Conservation (phyloP, 805 yeast species). For the Alloascoidea africana region DNA sequence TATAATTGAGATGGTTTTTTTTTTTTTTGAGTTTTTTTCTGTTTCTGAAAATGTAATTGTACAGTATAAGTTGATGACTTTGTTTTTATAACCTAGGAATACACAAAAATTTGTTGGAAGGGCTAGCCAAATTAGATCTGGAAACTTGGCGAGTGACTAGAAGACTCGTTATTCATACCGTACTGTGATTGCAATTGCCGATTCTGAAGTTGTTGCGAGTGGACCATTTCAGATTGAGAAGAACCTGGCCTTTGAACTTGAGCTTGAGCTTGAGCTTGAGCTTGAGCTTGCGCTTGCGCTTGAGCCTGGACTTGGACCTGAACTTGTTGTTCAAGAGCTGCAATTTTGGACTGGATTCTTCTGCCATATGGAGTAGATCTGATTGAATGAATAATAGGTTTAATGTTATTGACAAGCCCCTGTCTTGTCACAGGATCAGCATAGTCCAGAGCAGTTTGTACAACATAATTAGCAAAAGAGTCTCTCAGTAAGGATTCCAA, state of each 20-base stretch:
- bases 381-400: slow-evolving; percentile 65
- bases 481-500: slow-evolving; percentile 62
- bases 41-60: too few relatives aligned
- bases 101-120: too few relatives aligned
- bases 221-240: neutral
- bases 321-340: slow-evolving; percentile 5
- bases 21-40: too few relatives aligned
- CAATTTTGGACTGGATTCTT: slow-evolving; percentile 62
- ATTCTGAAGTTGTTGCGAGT: neutral
- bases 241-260: neutral
- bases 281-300: slow-evolving; percentile 2
- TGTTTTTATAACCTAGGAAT: too few relatives aligned
- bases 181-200: neutral
- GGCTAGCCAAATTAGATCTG: too few relatives aligned
- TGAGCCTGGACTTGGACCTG: slow-evolving; percentile 2
- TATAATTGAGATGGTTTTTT: too few relatives aligned
- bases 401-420: slow-evolving; percentile 25
- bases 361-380: slow-evolving; percentile 94
- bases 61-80: too few relatives aligned
- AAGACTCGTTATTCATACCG: too few relatives aligned
- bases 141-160: too few relatives aligned
- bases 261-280: neutral
- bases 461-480: slow-evolving; percentile 87
- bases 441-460: slow-evolving; percentile 77
- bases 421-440: slow-evolving; percentile 17